Percentiles rank a stretch among this genome's conserved stretches.
Evolutionary conservation across 2,329 filamentous ascomycete genomes (phyloP).

Genomic region (Ceratocystis albifundus): DNA sequence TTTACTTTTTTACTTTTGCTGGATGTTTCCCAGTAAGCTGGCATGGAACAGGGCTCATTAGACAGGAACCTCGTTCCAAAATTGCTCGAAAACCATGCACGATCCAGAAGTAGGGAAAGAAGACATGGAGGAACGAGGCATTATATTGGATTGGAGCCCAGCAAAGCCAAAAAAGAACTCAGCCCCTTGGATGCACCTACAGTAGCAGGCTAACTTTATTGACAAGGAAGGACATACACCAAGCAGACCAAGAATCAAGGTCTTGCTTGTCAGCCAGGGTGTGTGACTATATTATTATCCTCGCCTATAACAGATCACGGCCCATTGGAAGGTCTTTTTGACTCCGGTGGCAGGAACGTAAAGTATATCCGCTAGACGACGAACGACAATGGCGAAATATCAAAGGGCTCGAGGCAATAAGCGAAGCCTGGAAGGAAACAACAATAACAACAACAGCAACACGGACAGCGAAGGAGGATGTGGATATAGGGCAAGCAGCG

Average conservation of each 20-base stretch:
- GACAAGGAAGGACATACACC: too few species aligned
- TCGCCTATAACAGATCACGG: constrained; percentile 6
- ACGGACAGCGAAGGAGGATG: not conserved
- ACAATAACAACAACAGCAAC: too few species aligned
- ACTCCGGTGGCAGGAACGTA: not conserved
- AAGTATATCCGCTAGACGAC: not conserved
- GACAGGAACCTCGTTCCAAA: not conserved
- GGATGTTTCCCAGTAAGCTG: not conserved
- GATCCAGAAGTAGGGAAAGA: not conserved
- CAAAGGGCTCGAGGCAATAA: not conserved
- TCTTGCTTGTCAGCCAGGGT: not conserved
- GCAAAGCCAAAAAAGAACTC: not conserved
- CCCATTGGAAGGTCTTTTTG: constrained; percentile 5
- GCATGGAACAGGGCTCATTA: not conserved
- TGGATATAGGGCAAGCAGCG: not conserved
- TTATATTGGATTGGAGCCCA: not conserved
- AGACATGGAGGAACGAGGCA: not conserved
- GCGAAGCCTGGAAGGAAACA: not conserved
- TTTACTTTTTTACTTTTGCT: not conserved
- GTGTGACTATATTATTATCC: not conserved
- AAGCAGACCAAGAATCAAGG: not conserved
- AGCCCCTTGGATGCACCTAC: not conserved
- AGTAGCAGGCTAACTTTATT: not conserved
- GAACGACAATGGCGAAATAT: not conserved
- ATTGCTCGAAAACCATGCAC: not conserved